A percentile compares a stretch with the other conserved stretches of the same genome.
phyloP scores from a whole-genome alignment of 2,329 filamentous ascomycete genomes.

The Neonectria sp. region DNA sequence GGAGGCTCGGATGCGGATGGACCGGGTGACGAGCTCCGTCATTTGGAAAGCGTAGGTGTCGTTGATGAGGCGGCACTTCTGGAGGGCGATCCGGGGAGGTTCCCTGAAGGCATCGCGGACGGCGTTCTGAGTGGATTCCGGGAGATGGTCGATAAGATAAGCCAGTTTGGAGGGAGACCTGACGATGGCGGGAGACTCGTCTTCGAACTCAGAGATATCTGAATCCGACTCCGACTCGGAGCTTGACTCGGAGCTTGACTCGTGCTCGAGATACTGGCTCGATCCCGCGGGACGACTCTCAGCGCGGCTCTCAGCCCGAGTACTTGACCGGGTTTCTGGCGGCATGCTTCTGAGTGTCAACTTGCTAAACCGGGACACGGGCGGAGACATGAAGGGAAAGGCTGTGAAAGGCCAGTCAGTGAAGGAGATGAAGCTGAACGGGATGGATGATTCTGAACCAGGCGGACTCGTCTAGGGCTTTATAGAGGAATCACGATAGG shows the following conservation, averaged over 20 bases:
- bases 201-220: conserved; percentile 53
- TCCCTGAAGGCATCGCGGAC: conserved; percentile 64
- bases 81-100: conserved; percentile 64
- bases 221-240: conserved; percentile 47
- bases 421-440: conserved; percentile 6
- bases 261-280: conserved; percentile 32
- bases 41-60: conserved; percentile 70
- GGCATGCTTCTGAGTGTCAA: conserved; percentile 51
- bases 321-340: conserved; percentile 40
- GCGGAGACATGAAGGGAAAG: conserved; percentile 45
- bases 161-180: conserved; percentile 58
- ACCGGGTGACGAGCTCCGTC: conserved; percentile 67
- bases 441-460: neutral
- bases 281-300: conserved; percentile 17
- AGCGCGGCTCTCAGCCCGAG: conserved; percentile 30
- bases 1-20: conserved; percentile 63
- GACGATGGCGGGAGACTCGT: conserved; percentile 50
- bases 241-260: conserved; percentile 49
- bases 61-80: conserved; percentile 64
- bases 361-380: conserved; percentile 46
- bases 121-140: conserved; percentile 53
- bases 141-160: conserved; percentile 59
- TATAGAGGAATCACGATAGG: conserved; percentile 31
- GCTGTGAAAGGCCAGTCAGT: neutral
- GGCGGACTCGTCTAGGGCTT: conserved; percentile 32